Evolutionary conservation across 345 rosid genomes (phyloP), one percentile per base, ranked within the genome.

Genomic region (Pugionium cornutum): DNA sequence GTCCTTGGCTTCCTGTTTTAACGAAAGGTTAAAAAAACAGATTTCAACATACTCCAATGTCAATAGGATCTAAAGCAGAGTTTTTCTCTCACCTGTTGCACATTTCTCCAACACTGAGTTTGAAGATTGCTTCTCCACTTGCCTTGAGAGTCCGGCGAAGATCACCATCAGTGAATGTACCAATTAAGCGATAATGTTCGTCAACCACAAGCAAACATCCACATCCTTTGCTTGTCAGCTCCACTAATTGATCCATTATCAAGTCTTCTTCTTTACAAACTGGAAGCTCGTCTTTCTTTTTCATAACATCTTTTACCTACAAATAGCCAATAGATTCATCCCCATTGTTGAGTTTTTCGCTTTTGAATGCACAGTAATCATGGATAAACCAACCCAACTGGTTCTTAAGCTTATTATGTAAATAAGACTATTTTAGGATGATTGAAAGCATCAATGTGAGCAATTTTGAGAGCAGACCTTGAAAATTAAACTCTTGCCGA

Each of bases 101-200:
- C 96, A 86, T 95, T 70, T 89, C 83, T 11, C 99, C 99, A 3
- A 95, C 97, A 0, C 84, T 81, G 75, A 88, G 99, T 81, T 83
- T 83, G 72, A 95, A 95, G 75, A 89, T 95, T 60, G 79, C 97
- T 81, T 89, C 96, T 25, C 88, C 86, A 11, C 83, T 87, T 31
- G 95, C 87, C 69, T 89, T 89, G 54, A 91, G 99, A 46, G 96
- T 87, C 3, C 97, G 91, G 7, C 96, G 88, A 43, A 95, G 86
- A 78, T 95, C 96, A 41, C 99, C 96, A 74, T 95, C 99, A 0
- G 99, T 91, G 56, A 91, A 91, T 3, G 99, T 95, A 57, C 99
- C 97, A 40, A 85, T 79, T 79, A 95, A 79, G 70, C 64, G 89
- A 70, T 76, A 25, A 2, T 66, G 85, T 32, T 84, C 80, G 49